These are phyloP conservation scores for Avena eriantha DNA, from an alignment of 176 grass and related monocot genomes.

Conservation along the genomic window DNA sequence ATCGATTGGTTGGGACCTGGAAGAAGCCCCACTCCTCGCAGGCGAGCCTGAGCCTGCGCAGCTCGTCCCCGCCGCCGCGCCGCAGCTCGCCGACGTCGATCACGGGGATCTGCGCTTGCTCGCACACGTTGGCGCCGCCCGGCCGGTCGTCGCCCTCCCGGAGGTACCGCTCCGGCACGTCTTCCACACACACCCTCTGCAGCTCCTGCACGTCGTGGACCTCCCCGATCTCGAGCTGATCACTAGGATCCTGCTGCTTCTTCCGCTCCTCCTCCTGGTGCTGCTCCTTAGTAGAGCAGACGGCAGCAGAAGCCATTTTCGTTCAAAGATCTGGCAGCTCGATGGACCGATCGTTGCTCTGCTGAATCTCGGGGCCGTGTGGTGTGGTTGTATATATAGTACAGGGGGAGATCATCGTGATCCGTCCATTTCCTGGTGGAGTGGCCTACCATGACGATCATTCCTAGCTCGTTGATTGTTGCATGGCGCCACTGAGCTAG, in stretches of 20 bases:
- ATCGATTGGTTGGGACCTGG: slow-evolving; percentile 30
- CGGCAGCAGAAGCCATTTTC: slow-evolving; percentile 33
- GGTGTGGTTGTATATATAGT: background rate
- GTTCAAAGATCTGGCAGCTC: background rate
- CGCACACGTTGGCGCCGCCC: slow-evolving; percentile 19
- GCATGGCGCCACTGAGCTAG: background rate
- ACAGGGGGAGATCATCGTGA: background rate
- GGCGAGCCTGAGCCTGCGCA: slow-evolving; percentile 53
- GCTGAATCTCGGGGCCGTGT: background rate
- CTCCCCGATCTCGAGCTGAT: slow-evolving; percentile 50
- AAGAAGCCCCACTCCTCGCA: slow-evolving; percentile 96
- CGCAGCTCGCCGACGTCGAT: slow-evolving; percentile 65
- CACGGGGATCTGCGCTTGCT: slow-evolving; percentile 54
- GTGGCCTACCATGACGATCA: slow-evolving; percentile 21
- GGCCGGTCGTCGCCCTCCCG: slow-evolving; percentile 61
- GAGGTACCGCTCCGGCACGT: slow-evolving; percentile 73
- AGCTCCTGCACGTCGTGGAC: slow-evolving; percentile 84
- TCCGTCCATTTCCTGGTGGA: slow-evolving; percentile 8
- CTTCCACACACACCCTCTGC: slow-evolving; percentile 27
- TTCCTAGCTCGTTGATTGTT: background rate
- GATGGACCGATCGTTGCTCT: background rate
- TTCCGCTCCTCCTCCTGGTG: background rate
- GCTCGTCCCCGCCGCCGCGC: slow-evolving; percentile 45
- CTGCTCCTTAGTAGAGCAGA: slow-evolving; percentile 29
- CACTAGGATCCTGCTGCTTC: background rate